A percentile compares a stretch with the other conserved stretches of the same genome.
phyloP scores from a whole-genome alignment of 2,329 filamentous ascomycete species.

The Cephalotrichum gorgonifer region DNA sequence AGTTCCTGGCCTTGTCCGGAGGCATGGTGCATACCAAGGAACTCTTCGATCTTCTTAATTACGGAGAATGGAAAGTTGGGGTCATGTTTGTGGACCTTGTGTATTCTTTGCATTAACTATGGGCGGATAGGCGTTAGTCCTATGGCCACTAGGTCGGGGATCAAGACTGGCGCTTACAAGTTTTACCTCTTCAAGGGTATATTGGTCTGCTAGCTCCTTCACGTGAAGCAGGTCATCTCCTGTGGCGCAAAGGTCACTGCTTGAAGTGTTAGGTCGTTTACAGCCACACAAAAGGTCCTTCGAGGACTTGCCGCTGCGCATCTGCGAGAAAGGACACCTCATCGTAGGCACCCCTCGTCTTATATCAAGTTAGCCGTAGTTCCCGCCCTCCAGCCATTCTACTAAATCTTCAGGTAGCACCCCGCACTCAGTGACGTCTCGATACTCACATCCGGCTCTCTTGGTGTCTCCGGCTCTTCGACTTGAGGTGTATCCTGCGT shows the following conservation, averaged over 20 bases:
- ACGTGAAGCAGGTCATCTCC: constrained; percentile 35
- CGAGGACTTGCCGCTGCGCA: neutral
- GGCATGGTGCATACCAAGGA: constrained; percentile 26
- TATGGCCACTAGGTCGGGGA: neutral
- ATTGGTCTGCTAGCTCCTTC: constrained; percentile 29
- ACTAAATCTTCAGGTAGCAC: neutral
- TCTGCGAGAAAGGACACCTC: neutral
- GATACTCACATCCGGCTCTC: neutral
- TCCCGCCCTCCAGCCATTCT: neutral
- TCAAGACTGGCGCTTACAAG: neutral
- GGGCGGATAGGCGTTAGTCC: neutral
- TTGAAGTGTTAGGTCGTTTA: neutral
- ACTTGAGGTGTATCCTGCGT: too few relatives aligned
- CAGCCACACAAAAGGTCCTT: neutral
- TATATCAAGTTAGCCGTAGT: neutral
- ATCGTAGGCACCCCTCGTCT: neutral
- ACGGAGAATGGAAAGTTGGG: constrained; percentile 30
- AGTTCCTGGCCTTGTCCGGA: constrained; percentile 6
- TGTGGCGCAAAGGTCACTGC: constrained; percentile 22
- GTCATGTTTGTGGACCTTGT: constrained; percentile 29
- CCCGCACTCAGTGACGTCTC: too few relatives aligned
- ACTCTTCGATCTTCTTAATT: constrained; percentile 28
- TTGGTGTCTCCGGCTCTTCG: neutral
- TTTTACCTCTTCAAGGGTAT: constrained; percentile 28
- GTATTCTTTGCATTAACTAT: constrained; percentile 13